Evolutionary conservation across 2,329 filamentous ascomycete species (phyloP).

Genomic region (Phialophora macrospora): DNA sequence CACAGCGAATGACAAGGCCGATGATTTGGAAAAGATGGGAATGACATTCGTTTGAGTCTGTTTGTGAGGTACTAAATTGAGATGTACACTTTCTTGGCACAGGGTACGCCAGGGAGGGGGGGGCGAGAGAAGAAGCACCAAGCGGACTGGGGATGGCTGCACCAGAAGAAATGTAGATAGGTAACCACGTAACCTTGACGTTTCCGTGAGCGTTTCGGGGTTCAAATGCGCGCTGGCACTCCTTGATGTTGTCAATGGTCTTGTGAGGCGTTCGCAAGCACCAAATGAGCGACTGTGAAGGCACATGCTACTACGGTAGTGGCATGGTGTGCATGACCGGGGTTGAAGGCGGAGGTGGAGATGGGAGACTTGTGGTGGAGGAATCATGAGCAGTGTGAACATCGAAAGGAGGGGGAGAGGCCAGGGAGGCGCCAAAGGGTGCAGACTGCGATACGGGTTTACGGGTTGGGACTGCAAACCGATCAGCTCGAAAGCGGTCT

Average conservation of each 20-base stretch:
- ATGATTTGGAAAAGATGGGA: background rate
- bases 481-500: constrained; percentile 3
- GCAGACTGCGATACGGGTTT: constrained; percentile 13
- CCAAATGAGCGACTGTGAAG: constrained; percentile 20
- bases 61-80: background rate
- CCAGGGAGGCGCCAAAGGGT: background rate
- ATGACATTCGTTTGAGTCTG: constrained; percentile 6
- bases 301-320: constrained; percentile 27
- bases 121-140: constrained; percentile 9
- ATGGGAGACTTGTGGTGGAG: constrained; percentile 8
- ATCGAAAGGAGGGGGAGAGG: constrained; percentile 11
- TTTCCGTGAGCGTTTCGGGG: background rate
- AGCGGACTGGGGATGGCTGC: constrained; percentile 10
- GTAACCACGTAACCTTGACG: constrained; percentile 21
- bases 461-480: constrained; percentile 8
- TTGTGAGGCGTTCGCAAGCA: constrained; percentile 20
- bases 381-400: constrained; percentile 15
- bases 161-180: constrained; percentile 17
- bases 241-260: constrained; percentile 19
- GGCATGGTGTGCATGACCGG: constrained; percentile 18
- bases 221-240: constrained; percentile 7
- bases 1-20: background rate
- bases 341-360: constrained; percentile 23
- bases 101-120: background rate
- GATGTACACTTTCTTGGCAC: constrained; percentile 15